Base-by-base conservation (phyloP, 1,284 basidiomycete species). In the Tilletia indica region DNA sequence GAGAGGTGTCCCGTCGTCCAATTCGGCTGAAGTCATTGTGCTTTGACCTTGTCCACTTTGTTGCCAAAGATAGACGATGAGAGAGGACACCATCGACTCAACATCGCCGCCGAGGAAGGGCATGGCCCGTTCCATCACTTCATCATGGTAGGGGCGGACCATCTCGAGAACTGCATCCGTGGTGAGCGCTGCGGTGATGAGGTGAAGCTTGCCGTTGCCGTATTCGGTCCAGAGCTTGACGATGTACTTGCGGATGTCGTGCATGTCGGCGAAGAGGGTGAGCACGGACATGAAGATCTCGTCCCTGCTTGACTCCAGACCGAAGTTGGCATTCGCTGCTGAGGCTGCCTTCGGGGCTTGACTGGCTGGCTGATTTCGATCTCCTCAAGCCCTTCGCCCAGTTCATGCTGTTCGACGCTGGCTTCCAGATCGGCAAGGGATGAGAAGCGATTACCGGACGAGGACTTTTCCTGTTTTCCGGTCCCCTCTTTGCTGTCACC, bases 221-320 rank as follows among this genome's bases (percentile, higher is more conserved):
- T 54, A 54, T 19, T 54, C 51, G 16, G 25, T 54, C 51, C 51
- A 54, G 25, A 54, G 51, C 51, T 54, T 31, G 16, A n/a, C 51
- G 51, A 54, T 19, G 51, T 54, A 54, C 19, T 54, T 31, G 16
- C 51, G 16, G 51, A 54, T 31, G 51, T 54, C 51, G 51, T 54
- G 51, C 51, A 54, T 19, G 51, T 54, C 51, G 51, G 51, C 16
- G 51, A 54, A 54, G 51, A 54, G 25, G 16, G 51, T n/a, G 51
- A 54, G 16, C 51, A 54, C 19, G 25, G 16, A 19, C 25, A n/a
- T 31, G 19, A 54, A 19, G 25, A 31, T 31, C 16, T 54, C 51
- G 16, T 54, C 51, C 51, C 19, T 31, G 16, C 19, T n/a, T n/a
- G 16, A 19, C 25, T 54, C 25, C 4, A n/a, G 51, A 31, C 51